Evolutionary conservation across 306 rosid genomes (phyloP), one percentile per base, ranked within the genome.

Genomic region (Alnus glutinosa): DNA sequence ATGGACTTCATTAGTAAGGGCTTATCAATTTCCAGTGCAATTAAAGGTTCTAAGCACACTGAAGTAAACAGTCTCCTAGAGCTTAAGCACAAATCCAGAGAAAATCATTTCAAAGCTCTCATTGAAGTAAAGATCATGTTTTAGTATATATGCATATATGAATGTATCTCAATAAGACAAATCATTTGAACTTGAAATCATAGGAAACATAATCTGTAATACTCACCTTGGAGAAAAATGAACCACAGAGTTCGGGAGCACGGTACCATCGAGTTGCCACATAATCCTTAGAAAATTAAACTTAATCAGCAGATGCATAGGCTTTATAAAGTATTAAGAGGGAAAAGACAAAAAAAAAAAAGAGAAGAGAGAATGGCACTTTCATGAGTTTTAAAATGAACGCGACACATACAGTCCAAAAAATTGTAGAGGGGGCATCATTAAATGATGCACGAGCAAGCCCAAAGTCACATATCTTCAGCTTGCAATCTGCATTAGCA

Each of bases 261-360:
- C 94, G 94, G 73, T 90, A 90, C 94, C 94, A 90, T 75, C 92
- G 82, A 23, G 94, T 88, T 19, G 92, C 94, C 83, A 90, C 94
- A 85, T 90, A 90, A 77, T 90, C 94, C 94, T 88, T 34, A 37
- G 14, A 86, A 66, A 66, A 62, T n/a, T 70, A 67, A 71, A 57
- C 14, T 46, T 15, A 79, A 50, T 78, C 68, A 75, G 71, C 34
- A 61, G 37, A 59, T 58, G 36, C 62, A 48, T 15, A 30, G 55
- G 28, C 48, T 51, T 12, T 13, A 36, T 19, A 39, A 67, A 67
- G 10, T 10, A 39, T 39, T 67, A 23, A 23, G 28, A 23, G 28
- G 28, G 28, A 34, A 62, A 32, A 4, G 28, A 18, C 16, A 37
- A 42, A 28, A 23, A 23, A 23, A 23, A 23, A 23, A 23, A 23